Evolutionary conservation across 148 eudicot genomes (phyloP).

Genomic region (Spergularia marina): DNA sequence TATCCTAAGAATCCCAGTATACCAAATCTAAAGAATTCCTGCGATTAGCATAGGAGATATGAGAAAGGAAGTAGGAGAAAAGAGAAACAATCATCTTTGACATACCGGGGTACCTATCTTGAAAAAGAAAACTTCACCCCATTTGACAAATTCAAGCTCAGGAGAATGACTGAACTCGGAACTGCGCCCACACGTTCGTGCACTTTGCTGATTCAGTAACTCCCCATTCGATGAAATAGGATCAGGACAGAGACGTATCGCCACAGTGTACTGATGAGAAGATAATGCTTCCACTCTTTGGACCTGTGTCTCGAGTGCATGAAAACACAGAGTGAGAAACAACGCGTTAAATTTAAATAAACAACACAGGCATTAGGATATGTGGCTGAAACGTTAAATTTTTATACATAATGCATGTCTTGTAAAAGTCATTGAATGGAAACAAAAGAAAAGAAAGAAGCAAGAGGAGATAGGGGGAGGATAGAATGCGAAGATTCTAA

Average conservation of each 20-base stretch:
- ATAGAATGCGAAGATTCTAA: no score
- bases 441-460: neutral
- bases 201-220: constrained; percentile 64
- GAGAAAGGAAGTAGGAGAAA: neutral
- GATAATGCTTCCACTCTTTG: constrained; percentile 54
- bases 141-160: constrained; percentile 56
- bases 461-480: neutral
- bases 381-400: neutral
- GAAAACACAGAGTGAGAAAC: constrained; percentile 8
- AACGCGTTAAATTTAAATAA: neutral
- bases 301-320: constrained; percentile 44
- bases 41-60: neutral
- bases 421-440: neutral
- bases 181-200: constrained; percentile 70
- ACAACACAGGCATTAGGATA: neutral
- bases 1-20: neutral
- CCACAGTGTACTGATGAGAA: constrained; percentile 68
- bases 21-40: neutral
- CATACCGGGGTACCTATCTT: constrained; percentile 74
- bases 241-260: constrained; percentile 49
- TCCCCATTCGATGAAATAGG: constrained; percentile 39
- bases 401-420: neutral
- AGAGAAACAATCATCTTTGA: constrained; percentile 14
- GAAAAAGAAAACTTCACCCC: constrained; percentile 94
- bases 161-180: constrained; percentile 44